Evolutionary conservation across 2,329 filamentous ascomycete species (phyloP).

Genomic region (Penicillium corylophilum): DNA sequence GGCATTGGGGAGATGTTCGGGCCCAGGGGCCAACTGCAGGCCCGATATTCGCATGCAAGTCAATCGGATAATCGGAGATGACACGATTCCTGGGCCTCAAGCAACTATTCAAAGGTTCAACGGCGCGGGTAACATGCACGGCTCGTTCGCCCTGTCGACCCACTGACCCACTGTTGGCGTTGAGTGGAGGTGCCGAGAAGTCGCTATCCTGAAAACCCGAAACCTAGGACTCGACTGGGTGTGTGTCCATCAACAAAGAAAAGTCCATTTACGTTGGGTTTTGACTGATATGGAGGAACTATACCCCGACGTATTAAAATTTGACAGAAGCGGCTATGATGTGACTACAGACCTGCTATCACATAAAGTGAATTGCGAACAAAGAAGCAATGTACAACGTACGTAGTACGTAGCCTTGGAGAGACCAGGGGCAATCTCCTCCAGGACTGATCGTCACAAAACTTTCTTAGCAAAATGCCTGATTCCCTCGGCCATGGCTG

Average conservation of each 20-base stretch:
- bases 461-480: neutral
- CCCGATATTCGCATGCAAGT: neutral
- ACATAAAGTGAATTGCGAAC: neutral
- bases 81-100: neutral
- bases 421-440: constrained; percentile 1
- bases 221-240: neutral
- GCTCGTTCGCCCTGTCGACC: neutral
- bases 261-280: neutral
- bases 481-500: constrained; percentile 2
- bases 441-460: constrained; percentile 1
- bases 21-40: neutral
- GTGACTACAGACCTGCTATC: neutral
- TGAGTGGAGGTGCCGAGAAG: neutral
- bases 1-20: no score
- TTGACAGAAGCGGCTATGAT: neutral
- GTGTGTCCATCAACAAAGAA: neutral
- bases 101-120: neutral
- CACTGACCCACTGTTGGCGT: neutral
- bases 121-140: neutral
- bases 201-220: neutral
- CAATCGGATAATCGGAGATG: neutral
- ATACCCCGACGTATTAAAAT: neutral
- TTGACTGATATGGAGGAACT: neutral
- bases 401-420: neutral
- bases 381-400: neutral